Conservation (phyloP, 805 yeast species). For the Metschnikowia orientalis region DNA sequence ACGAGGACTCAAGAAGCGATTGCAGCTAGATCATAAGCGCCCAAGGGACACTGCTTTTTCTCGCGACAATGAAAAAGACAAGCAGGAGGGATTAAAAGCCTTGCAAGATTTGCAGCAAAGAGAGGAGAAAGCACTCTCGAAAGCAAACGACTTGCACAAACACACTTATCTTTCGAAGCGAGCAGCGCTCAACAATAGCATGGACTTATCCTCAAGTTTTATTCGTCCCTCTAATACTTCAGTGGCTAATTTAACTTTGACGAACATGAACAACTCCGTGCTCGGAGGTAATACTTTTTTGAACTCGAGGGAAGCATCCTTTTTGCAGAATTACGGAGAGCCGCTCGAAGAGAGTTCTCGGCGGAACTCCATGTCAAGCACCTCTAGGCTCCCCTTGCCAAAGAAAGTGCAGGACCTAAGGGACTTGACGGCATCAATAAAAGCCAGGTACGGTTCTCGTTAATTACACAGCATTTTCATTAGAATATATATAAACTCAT, state of each 20-base stretch:
- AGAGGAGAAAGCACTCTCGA: slow-evolving; percentile 24
- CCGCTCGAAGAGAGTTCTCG: not conserved
- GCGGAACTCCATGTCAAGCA: slow-evolving; percentile 1
- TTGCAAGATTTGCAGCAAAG: slow-evolving; percentile 17
- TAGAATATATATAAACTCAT: no score
- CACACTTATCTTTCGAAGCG: slow-evolving; percentile 35
- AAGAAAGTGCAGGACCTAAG: slow-evolving; percentile 23
- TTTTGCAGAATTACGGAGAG: slow-evolving; percentile 1
- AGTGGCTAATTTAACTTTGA: slow-evolving; percentile 13
- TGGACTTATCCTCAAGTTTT: slow-evolving; percentile 11
- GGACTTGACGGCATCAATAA: slow-evolving; percentile 25
- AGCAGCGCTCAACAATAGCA: slow-evolving; percentile 10
- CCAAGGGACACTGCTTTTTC: not conserved
- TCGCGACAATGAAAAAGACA: not conserved
- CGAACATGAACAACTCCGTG: slow-evolving; percentile 16
- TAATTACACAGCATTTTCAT: no score
- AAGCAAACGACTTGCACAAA: slow-evolving; percentile 27
- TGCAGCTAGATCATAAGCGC: slow-evolving; percentile 11
- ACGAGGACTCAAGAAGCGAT: slow-evolving; percentile 25
- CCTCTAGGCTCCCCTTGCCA: slow-evolving; percentile 15
- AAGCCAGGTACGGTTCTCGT: slow-evolving; percentile 21
- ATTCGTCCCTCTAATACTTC: slow-evolving; percentile 14
- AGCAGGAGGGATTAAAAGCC: slow-evolving; percentile 1
- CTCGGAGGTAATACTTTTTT: slow-evolving; percentile 20
- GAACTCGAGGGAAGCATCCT: slow-evolving; percentile 17